phyloP scores from a whole-genome alignment of 192 early-diverging fungal genomes.

The Pilaira anomala region DNA sequence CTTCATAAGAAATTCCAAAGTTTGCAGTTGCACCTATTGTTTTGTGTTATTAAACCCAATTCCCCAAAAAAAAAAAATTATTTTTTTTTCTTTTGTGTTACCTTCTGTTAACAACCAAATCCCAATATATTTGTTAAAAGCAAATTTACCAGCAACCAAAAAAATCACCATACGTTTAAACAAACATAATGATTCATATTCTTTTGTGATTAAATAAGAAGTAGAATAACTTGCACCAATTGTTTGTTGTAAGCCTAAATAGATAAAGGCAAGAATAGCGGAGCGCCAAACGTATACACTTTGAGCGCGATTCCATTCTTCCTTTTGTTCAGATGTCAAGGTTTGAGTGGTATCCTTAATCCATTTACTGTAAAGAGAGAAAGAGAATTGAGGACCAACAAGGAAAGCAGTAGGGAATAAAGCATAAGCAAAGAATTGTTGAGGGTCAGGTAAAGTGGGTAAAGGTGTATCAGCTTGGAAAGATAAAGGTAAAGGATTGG shows the following conservation, averaged over 20 bases:
- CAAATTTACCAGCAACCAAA: slow-evolving; percentile 49
- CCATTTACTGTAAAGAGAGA: slow-evolving; percentile 44
- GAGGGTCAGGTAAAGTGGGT: slow-evolving; percentile 39
- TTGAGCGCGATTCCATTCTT: slow-evolving; percentile 32
- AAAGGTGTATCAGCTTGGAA: slow-evolving; percentile 48
- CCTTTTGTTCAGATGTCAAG: slow-evolving; percentile 3
- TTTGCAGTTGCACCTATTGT: slow-evolving; percentile 48
- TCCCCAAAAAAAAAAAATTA: slow-evolving; percentile 14
- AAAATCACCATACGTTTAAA: slow-evolving; percentile 39
- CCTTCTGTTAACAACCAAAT: slow-evolving; percentile 61
- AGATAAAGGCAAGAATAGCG: slow-evolving; percentile 38
- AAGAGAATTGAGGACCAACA: slow-evolving; percentile 64
- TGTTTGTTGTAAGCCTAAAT: slow-evolving; percentile 45
- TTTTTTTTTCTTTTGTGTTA: slow-evolving; percentile 18
- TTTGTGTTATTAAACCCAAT: neutral
- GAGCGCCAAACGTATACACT: slow-evolving; percentile 35
- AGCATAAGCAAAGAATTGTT: slow-evolving; percentile 49
- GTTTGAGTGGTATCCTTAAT: neutral
- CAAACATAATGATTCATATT: slow-evolving; percentile 36
- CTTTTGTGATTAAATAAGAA: slow-evolving; percentile 40
- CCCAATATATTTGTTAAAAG: slow-evolving; percentile 60
- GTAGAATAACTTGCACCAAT: slow-evolving; percentile 44
- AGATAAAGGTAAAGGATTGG: slow-evolving; percentile 32
- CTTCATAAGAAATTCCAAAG: slow-evolving; percentile 59
- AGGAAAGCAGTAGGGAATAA: slow-evolving; percentile 57